A percentile compares a stretch with the other conserved stretches of the same genome.
phyloP scores from a whole-genome alignment of 306 rosid genomes.

The Sicyos baderoa region DNA sequence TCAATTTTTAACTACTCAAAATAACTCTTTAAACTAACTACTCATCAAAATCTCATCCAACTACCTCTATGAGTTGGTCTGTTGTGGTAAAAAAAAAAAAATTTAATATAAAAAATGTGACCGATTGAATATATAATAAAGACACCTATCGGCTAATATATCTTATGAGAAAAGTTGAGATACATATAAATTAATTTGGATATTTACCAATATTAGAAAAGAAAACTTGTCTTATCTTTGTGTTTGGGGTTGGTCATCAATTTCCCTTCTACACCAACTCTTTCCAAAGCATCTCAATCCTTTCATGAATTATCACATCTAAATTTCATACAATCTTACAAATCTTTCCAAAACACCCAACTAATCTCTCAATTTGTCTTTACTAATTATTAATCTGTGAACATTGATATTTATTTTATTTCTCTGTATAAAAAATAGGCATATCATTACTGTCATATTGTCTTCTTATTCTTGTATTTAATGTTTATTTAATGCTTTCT shows the following conservation, averaged over 20 bases:
- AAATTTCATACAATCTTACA: neutral
- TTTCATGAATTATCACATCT: neutral
- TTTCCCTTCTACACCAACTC: neutral
- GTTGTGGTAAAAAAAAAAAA: too few species aligned
- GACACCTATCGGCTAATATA: too few species aligned
- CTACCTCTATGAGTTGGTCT: too few species aligned
- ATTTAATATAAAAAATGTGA: too few species aligned
- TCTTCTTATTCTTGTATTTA: slow-evolving; percentile 2
- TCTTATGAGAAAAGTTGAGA: too few species aligned
- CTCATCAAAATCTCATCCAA: too few species aligned
- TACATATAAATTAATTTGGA: too few species aligned
- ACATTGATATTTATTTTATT: neutral
- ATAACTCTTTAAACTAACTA: too few species aligned
- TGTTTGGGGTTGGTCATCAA: neutral
- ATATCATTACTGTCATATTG: neutral
- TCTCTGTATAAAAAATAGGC: neutral
- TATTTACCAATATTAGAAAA: too few species aligned
- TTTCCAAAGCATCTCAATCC: neutral
- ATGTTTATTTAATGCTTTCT: too few species aligned
- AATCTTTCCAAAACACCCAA: neutral
- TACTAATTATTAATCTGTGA: neutral
- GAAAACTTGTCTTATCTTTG: neutral
- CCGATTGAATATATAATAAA: too few species aligned
- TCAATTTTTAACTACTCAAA: too few species aligned
- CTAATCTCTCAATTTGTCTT: neutral